Conservation (phyloP, 1,139 yeast species). For the Scheffersomyces insectosa region DNA sequence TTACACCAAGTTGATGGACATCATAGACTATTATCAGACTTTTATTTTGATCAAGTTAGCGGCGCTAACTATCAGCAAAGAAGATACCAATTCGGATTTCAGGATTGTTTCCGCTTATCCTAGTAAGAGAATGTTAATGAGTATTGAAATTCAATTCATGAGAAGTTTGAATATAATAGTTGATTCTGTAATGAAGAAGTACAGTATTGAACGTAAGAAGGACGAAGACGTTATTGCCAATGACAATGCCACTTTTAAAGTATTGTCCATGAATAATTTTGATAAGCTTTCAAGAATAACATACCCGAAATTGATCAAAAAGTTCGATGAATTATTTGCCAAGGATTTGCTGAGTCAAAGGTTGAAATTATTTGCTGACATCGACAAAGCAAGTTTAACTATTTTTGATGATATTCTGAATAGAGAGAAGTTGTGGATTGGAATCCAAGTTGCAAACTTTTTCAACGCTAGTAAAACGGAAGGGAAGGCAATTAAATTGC, state of each 20-base stretch:
- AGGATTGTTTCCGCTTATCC: slow-evolving; percentile 32
- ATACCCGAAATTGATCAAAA: slow-evolving; percentile 34
- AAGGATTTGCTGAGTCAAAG: slow-evolving; percentile 41
- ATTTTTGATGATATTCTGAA: slow-evolving; percentile 44
- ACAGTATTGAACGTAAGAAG: slow-evolving; percentile 33
- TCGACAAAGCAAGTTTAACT: slow-evolving; percentile 44
- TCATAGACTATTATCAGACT: slow-evolving; percentile 43
- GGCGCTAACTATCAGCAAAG: slow-evolving; percentile 30
- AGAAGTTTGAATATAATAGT: slow-evolving; percentile 50
- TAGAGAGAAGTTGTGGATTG: slow-evolving; percentile 40
- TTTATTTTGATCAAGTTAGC: slow-evolving; percentile 32
- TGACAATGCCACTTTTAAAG: slow-evolving; percentile 36
- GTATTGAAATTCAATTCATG: slow-evolving; percentile 50
- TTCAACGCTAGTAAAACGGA: slow-evolving; percentile 16
- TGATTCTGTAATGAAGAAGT: slow-evolving; percentile 50
- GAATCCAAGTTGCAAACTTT: slow-evolving; percentile 27
- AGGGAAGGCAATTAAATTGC: slow-evolving; percentile 11
- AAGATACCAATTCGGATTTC: slow-evolving; percentile 26
- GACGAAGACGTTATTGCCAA: slow-evolving; percentile 9
- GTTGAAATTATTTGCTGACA: slow-evolving; percentile 43
- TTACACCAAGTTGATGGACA: slow-evolving; percentile 41
- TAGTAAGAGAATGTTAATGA: slow-evolving; percentile 41
- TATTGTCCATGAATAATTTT: slow-evolving; percentile 48
- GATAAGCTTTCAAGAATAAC: slow-evolving; percentile 36
- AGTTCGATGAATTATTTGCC: slow-evolving; percentile 37